A percentile compares a stretch with the other conserved stretches of the same genome.
These are phyloP conservation scores for Flammula alnicola DNA, from an alignment of 1,284 basidiomycete species.

Conservation along the genomic window DNA sequence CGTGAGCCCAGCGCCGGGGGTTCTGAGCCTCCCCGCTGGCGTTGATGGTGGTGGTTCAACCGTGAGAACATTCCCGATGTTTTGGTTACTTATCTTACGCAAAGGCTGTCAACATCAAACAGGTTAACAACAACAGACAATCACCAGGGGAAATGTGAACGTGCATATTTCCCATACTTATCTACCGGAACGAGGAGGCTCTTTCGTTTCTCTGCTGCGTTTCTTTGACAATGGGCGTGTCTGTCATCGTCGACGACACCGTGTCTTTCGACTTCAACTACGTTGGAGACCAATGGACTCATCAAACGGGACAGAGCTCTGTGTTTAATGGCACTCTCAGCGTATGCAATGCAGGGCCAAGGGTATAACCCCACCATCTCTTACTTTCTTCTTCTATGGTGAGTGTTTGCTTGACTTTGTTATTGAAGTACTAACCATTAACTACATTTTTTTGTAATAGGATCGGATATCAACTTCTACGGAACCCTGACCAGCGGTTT, in stretches of 20 bases:
- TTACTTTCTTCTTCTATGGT: conserved; percentile 15
- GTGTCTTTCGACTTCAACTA: conserved; percentile 6
- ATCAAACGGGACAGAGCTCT: conserved; percentile 10
- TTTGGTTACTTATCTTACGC: too few relatives aligned
- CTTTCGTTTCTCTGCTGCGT: too few relatives aligned
- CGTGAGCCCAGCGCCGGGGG: too few relatives aligned
- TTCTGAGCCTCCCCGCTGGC: too few relatives aligned
- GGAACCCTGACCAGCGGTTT: conserved; percentile 17
- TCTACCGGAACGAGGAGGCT: too few relatives aligned
- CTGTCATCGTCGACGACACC: conserved; percentile 22
- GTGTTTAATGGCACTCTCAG: conserved; percentile 20
- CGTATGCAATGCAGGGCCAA: conserved; percentile 8
- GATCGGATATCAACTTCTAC: conserved; percentile 24
- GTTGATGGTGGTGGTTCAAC: too few relatives aligned
- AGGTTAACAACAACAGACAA: too few relatives aligned
- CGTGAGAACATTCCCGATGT: too few relatives aligned
- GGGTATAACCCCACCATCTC: conserved; percentile 4
- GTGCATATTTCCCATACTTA: too few relatives aligned
- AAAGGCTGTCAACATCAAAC: too few relatives aligned
- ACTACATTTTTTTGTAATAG: conserved; percentile 12
- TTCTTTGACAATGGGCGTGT: too few relatives aligned
- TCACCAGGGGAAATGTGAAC: too few relatives aligned
- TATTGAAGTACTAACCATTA: not conserved
- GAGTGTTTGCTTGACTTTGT: not conserved
- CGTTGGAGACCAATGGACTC: conserved; percentile 18